phyloP scores from a whole-genome alignment of 495 filamentous ascomycete species.

The Tuber calosporum region DNA sequence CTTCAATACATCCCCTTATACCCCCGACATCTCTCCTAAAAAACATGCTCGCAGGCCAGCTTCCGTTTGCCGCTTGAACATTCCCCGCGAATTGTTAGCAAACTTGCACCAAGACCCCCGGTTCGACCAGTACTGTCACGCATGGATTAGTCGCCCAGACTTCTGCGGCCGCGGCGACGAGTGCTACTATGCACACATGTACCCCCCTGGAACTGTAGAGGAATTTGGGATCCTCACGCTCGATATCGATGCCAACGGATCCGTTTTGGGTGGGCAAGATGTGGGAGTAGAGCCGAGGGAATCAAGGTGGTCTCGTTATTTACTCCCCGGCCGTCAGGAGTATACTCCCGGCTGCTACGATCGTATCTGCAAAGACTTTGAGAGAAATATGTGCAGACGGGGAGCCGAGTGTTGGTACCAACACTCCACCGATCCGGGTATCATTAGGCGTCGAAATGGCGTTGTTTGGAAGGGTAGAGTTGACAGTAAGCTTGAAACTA shows the following conservation, averaged over 20 bases:
- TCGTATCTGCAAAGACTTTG: slow-evolving; percentile 15
- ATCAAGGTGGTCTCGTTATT: slow-evolving; percentile 7
- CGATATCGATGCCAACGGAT: neutral
- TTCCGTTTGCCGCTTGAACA: slow-evolving; percentile 9
- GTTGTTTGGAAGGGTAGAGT: neutral
- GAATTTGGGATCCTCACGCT: slow-evolving; percentile 24
- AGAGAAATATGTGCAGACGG: slow-evolving; percentile 4
- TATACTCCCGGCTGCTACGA: slow-evolving; percentile 20
- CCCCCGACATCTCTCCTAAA: neutral
- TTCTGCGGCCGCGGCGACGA: slow-evolving; percentile 21
- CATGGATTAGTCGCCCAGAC: slow-evolving; percentile 26
- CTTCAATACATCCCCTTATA: neutral
- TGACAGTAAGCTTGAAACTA: neutral
- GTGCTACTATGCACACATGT: slow-evolving; percentile 21
- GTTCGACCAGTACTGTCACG: slow-evolving; percentile 21
- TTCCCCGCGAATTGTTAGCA: slow-evolving; percentile 9
- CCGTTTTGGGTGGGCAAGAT: neutral
- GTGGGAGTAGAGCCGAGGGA: slow-evolving; percentile 12
- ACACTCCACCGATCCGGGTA: slow-evolving; percentile 12
- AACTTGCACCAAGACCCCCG: slow-evolving; percentile 20
- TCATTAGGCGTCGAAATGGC: neutral
- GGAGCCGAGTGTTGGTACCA: slow-evolving; percentile 24
- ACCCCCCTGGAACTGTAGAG: slow-evolving; percentile 15
- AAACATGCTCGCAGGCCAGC: neutral
- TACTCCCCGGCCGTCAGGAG: slow-evolving; percentile 16